These are phyloP conservation scores for Actinidia polygama DNA, from an alignment of 179 eudicot species.

Conservation along the genomic window DNA sequence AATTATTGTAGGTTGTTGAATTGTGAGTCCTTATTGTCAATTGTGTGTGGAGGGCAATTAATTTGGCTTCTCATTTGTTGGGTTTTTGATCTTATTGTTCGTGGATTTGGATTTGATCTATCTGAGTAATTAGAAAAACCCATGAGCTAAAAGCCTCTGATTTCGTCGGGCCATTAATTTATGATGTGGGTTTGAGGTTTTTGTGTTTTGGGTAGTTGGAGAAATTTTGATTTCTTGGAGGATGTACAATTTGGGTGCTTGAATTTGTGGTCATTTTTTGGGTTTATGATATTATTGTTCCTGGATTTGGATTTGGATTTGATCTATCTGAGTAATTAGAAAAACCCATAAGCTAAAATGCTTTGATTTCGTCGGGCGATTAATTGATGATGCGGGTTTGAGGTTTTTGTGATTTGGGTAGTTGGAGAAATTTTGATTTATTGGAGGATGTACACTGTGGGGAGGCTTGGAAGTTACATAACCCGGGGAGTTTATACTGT, in stretches of 20 bases:
- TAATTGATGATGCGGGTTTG: constrained; percentile 21
- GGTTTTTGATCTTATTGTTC: not conserved
- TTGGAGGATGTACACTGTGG: constrained; percentile 75
- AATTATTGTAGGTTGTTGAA: constrained; percentile 19
- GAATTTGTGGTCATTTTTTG: not conserved
- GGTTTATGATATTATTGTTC: not conserved
- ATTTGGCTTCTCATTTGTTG: not conserved
- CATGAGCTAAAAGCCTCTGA: constrained; percentile 12
- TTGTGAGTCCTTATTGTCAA: not conserved
- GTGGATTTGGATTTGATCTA: not conserved
- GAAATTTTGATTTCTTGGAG: constrained; percentile 25
- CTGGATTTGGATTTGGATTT: not conserved
- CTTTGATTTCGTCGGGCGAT: constrained; percentile 13
- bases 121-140: not conserved
- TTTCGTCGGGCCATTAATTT: constrained; percentile 10
- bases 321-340: not conserved
- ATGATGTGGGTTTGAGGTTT: constrained; percentile 22
- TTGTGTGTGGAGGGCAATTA: not conserved
- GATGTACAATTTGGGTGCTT: constrained; percentile 75
- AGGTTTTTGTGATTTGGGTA: constrained; percentile 28
- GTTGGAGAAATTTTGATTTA: constrained; percentile 22
- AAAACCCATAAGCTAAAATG: not conserved
- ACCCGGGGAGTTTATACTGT: constrained; percentile 68
- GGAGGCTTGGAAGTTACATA: constrained; percentile 80
- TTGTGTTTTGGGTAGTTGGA: constrained; percentile 28